These are phyloP conservation scores for Phialophora tarda DNA, from an alignment of 2,329 filamentous ascomycete genomes.

Conservation along the genomic window DNA sequence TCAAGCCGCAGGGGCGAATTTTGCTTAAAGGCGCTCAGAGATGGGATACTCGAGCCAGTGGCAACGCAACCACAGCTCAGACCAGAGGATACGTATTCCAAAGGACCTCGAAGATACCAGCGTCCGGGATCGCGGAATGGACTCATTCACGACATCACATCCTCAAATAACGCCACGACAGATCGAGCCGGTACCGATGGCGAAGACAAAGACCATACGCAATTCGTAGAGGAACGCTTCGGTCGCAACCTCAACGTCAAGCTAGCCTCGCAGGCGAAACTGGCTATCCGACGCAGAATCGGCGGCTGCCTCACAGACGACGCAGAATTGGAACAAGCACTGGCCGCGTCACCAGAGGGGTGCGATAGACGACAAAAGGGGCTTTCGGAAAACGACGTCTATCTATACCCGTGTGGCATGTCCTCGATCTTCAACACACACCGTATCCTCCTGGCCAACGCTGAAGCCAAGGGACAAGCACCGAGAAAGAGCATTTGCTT, in stretches of 20 bases:
- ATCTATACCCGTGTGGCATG: conserved; percentile 89
- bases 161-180: conserved; percentile 18
- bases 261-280: conserved; percentile 79
- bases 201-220: conserved; percentile 69
- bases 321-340: conserved; percentile 66
- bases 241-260: conserved; percentile 85
- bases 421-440: conserved; percentile 92
- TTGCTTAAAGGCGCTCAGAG: conserved; percentile 74
- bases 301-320: conserved; percentile 80
- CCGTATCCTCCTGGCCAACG: conserved; percentile 69
- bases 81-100: conserved; percentile 50
- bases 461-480: conserved; percentile 55
- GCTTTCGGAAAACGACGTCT: conserved; percentile 85
- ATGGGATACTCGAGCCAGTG: conserved; percentile 63
- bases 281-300: conserved; percentile 85
- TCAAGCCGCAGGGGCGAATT: conserved; percentile 92
- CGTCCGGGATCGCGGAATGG: conserved; percentile 62
- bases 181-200: conserved; percentile 37
- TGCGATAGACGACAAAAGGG: conserved; percentile 55
- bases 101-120: conserved; percentile 83
- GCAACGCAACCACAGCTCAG: conserved; percentile 33
- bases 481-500: conserved; percentile 77
- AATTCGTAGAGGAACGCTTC: conserved; percentile 92
- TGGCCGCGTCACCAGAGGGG: conserved; percentile 50
- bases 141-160: conserved; percentile 43